These are phyloP conservation scores for Blastobotrys proliferans DNA, from an alignment of 1,139 yeast species.

Conservation along the genomic window DNA sequence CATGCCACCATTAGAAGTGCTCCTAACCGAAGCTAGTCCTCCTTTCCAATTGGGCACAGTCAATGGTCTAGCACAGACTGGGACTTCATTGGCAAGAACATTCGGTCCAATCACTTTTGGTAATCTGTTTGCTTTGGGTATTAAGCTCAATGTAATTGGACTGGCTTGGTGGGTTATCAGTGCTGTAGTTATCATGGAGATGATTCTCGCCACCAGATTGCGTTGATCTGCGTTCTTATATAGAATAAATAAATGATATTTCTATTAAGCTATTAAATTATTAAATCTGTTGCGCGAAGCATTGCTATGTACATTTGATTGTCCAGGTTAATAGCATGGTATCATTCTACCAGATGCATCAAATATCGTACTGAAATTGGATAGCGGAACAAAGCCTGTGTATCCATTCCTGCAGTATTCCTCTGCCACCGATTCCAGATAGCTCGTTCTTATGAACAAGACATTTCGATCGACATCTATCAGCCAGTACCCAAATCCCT, in stretches of 20 bases:
- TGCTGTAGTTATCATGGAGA: conserved; percentile 25
- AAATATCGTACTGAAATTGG: background rate
- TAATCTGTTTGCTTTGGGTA: conserved; percentile 43
- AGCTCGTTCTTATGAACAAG: conserved; percentile 7
- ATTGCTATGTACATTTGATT: background rate
- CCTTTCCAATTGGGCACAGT: conserved; percentile 29
- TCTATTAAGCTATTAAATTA: too few species aligned
- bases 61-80: conserved; percentile 31
- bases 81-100: conserved; percentile 51
- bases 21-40: conserved; percentile 29
- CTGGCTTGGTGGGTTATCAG: conserved; percentile 50
- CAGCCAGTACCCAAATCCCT: conserved; percentile 10
- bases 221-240: too few species aligned
- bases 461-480: background rate
- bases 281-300: background rate
- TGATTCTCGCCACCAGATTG: too few species aligned
- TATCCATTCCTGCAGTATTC: background rate
- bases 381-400: conserved; percentile 2
- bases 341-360: conserved; percentile 1
- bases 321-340: too few species aligned
- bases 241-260: too few species aligned
- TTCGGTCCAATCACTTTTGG: conserved; percentile 59
- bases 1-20: conserved; percentile 30
- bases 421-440: conserved; percentile 7
- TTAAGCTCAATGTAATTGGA: conserved; percentile 42